These are phyloP conservation scores for Neckera pumila DNA, from an alignment of 225 moss, liverwort and hornwort species.

Conservation along the genomic window DNA sequence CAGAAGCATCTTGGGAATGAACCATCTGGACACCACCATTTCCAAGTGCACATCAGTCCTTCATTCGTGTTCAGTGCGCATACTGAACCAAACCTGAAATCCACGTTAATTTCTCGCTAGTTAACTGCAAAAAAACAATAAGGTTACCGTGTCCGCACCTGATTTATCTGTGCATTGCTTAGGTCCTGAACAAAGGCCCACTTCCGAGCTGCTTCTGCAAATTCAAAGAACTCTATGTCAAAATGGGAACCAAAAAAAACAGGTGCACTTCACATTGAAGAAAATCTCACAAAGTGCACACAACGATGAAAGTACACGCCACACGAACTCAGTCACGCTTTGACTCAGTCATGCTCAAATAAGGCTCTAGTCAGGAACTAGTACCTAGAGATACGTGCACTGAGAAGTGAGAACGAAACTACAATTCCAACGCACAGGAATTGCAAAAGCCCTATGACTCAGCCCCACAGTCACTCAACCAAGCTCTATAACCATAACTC, in stretches of 20 bases:
- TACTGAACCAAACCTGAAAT: background rate
- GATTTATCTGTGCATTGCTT: slow-evolving; percentile 12
- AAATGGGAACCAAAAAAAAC: background rate
- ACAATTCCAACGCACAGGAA: background rate
- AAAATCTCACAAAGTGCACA: background rate
- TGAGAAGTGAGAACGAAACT: background rate
- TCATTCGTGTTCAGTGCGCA: background rate
- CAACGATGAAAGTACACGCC: background rate
- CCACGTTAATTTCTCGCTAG: background rate
- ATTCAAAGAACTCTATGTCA: background rate
- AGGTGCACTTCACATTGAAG: background rate
- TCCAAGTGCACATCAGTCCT: background rate
- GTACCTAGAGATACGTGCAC: background rate
- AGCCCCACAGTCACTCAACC: background rate
- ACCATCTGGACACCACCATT: slow-evolving; percentile 1
- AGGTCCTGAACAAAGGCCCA: slow-evolving; percentile 38
- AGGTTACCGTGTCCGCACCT: slow-evolving; percentile 1
- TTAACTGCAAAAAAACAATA: background rate
- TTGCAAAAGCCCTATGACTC: background rate
- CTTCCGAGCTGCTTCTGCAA: slow-evolving; percentile 41
- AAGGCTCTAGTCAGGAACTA: background rate
- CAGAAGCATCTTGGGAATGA: background rate
- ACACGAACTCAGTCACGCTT: background rate
- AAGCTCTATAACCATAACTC: background rate
- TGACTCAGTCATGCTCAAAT: background rate